phyloP scores from a whole-genome alignment of 495 filamentous ascomycete species.

The Daldinia concentrica region DNA sequence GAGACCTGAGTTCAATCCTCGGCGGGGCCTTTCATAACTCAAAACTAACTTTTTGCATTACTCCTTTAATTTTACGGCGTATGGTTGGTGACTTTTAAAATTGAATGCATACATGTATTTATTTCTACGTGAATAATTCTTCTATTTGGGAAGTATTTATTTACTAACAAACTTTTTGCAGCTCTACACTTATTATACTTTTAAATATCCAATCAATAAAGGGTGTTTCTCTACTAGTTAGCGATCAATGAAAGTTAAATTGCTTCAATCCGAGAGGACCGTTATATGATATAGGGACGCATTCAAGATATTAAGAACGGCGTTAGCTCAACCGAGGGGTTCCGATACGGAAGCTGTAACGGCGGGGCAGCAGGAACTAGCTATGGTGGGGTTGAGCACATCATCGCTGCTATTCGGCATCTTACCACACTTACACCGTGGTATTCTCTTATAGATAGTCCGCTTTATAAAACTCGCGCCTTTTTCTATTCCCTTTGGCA shows the following conservation, averaged over 20 bases:
- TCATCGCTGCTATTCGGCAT: slow-evolving; percentile 36
- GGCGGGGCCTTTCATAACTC: slow-evolving; percentile 35
- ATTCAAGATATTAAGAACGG: background rate
- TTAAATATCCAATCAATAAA: no score
- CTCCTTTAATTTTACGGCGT: background rate
- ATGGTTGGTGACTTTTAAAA: no score
- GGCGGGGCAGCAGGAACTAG: slow-evolving; percentile 28
- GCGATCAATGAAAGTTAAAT: no score
- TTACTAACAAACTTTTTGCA: no score
- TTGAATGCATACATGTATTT: no score
- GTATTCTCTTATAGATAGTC: background rate
- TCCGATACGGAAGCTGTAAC: slow-evolving; percentile 33
- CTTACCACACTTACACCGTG: background rate
- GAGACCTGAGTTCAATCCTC: slow-evolving; percentile 45
- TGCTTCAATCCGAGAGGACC: no score
- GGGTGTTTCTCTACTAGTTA: no score
- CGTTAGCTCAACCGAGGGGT: slow-evolving; percentile 23
- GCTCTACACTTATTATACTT: no score
- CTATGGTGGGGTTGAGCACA: slow-evolving; percentile 39
- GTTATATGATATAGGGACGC: no score
- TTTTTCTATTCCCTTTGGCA: background rate
- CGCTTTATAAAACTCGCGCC: background rate
- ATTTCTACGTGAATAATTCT: no score
- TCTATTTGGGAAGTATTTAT: no score
- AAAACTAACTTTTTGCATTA: slow-evolving; percentile 10